These are phyloP conservation scores for Cladosporium sp. DNA, from an alignment of 2,329 filamentous ascomycete species.

Conservation along the genomic window DNA sequence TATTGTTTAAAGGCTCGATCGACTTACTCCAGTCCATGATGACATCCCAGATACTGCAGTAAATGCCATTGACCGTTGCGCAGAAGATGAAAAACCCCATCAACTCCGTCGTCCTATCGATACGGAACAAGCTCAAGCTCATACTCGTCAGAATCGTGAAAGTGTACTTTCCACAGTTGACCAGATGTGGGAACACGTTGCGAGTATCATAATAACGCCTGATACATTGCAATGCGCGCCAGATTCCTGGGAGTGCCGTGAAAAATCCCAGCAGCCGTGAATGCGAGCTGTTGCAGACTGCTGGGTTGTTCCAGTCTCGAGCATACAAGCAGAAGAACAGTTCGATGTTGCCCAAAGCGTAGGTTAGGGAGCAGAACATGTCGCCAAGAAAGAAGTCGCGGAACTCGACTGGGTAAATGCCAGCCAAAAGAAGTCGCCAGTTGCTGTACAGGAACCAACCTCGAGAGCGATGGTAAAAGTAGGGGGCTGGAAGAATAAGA, in stretches of 20 bases:
- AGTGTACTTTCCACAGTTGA: slow-evolving; percentile 86
- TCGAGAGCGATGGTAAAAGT: slow-evolving; percentile 70
- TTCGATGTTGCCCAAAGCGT: slow-evolving; percentile 80
- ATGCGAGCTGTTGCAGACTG: slow-evolving; percentile 76
- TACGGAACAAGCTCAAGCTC: slow-evolving; percentile 75
- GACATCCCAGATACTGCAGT: slow-evolving; percentile 85
- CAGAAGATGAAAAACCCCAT: slow-evolving; percentile 71
- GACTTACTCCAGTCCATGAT: slow-evolving; percentile 77
- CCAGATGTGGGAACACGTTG: slow-evolving; percentile 84
- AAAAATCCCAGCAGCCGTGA: slow-evolving; percentile 84
- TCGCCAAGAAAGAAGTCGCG: slow-evolving; percentile 96
- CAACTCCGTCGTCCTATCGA: slow-evolving; percentile 53
- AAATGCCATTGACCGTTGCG: slow-evolving; percentile 74
- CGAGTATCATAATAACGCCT: slow-evolving; percentile 81
- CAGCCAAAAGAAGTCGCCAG: slow-evolving; percentile 80
- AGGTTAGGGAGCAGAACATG: slow-evolving; percentile 94
- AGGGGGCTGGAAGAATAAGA: slow-evolving; percentile 69
- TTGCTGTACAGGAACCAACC: slow-evolving; percentile 87
- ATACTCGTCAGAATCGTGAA: slow-evolving; percentile 77
- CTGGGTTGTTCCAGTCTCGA: slow-evolving; percentile 64
- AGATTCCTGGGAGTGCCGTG: slow-evolving; percentile 73
- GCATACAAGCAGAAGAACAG: slow-evolving; percentile 93
- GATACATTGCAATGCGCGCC: slow-evolving; percentile 85
- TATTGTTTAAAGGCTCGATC: not conserved
- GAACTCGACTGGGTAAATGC: slow-evolving; percentile 90